These are phyloP conservation scores for Coriaria nepalensis DNA, from an alignment of 306 rosid species.

Conservation along the genomic window DNA sequence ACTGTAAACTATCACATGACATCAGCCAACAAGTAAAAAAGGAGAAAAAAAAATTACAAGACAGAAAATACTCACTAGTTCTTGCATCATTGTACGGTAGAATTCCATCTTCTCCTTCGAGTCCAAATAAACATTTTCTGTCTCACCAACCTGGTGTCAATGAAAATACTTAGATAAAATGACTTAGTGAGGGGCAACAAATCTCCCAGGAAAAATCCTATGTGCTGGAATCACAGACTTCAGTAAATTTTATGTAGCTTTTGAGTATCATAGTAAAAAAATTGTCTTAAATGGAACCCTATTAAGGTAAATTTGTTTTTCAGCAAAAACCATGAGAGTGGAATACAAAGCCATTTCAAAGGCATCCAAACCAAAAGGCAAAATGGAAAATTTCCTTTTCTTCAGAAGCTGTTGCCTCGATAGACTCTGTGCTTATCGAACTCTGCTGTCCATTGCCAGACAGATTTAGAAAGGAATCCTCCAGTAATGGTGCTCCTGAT, in stretches of 20 bases:
- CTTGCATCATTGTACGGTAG: slow-evolving; percentile 90
- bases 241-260: too few species aligned
- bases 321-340: neutral
- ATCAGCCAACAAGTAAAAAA: slow-evolving; percentile 12
- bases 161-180: slow-evolving; percentile 1
- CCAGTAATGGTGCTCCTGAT: slow-evolving; percentile 37
- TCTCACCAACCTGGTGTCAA: slow-evolving; percentile 44
- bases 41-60: neutral
- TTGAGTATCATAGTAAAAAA: too few species aligned
- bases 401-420: slow-evolving; percentile 27
- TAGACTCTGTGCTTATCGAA: slow-evolving; percentile 23
- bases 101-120: slow-evolving; percentile 75
- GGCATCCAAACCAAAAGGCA: neutral
- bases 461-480: slow-evolving; percentile 36
- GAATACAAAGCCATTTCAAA: neutral
- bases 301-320: neutral
- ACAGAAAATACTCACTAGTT: slow-evolving; percentile 58
- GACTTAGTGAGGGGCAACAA: slow-evolving; percentile 9
- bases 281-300: neutral
- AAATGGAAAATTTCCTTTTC: slow-evolving; percentile 33
- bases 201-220: neutral
- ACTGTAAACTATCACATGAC: slow-evolving; percentile 1
- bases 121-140: slow-evolving; percentile 51
- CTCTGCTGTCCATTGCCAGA: slow-evolving; percentile 33
- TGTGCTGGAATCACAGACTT: too few species aligned